These are phyloP conservation scores for Colletotrichum tropicale DNA, from an alignment of 2,329 filamentous ascomycete species.

Conservation along the genomic window DNA sequence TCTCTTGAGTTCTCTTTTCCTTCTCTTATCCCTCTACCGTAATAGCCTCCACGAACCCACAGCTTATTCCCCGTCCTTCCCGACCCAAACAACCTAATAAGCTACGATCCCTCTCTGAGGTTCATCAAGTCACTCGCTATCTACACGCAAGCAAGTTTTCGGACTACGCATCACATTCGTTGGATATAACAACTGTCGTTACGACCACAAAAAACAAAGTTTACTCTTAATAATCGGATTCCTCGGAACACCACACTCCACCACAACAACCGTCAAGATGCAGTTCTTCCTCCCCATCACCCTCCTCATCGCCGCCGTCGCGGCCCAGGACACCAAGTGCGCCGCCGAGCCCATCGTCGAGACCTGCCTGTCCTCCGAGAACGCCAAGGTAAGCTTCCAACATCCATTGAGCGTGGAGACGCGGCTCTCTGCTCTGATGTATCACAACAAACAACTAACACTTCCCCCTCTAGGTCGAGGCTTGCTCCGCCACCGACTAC, in stretches of 20 bases:
- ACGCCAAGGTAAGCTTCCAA: constrained; percentile 33
- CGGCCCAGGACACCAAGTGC: constrained; percentile 36
- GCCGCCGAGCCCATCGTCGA: constrained; percentile 52
- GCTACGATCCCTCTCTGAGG: neutral
- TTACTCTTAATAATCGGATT: neutral
- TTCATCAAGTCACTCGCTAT: constrained; percentile 19
- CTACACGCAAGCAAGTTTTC: neutral
- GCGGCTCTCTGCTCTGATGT: too few relatives aligned
- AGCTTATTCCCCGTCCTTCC: constrained; percentile 3
- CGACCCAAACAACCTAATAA: neutral
- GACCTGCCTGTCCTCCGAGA: constrained; percentile 46
- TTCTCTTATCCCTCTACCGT: constrained; percentile 2
- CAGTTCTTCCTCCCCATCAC: constrained; percentile 48
- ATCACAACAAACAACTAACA: neutral
- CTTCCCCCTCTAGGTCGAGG: constrained; percentile 29
- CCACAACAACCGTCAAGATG: constrained; percentile 38
- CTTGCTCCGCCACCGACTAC: constrained; percentile 46
- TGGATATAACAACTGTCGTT: neutral
- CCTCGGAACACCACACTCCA: neutral
- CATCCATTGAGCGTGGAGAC: neutral
- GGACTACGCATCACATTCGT: constrained; percentile 8
- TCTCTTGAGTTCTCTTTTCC: neutral
- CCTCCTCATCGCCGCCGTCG: constrained; percentile 31
- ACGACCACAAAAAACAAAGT: neutral
- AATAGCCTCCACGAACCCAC: constrained; percentile 18